Conservation (phyloP, 1,284 basidiomycete species). For the Sanghuangporus sanghuang region DNA sequence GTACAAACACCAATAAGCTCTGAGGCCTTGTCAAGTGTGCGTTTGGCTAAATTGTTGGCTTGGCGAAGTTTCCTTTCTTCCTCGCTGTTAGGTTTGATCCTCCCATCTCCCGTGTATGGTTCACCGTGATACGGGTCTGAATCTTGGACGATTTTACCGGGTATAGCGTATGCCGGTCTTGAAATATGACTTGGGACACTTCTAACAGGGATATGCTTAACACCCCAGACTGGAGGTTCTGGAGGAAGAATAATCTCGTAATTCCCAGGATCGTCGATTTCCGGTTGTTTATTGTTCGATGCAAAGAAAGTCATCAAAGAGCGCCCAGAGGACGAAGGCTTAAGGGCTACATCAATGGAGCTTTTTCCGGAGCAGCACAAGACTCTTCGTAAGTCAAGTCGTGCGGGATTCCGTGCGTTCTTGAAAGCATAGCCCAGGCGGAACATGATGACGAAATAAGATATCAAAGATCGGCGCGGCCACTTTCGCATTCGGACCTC, state of each 20-base stretch:
- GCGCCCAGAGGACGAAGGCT: no score
- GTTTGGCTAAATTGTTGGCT: slow-evolving; percentile 57
- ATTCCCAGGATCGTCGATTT: slow-evolving; percentile 37
- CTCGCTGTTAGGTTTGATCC: slow-evolving; percentile 50
- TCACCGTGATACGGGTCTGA: slow-evolving; percentile 14
- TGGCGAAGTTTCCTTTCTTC: slow-evolving; percentile 54
- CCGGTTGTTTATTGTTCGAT: not conserved
- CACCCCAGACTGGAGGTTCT: slow-evolving; percentile 62
- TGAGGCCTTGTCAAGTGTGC: slow-evolving; percentile 54
- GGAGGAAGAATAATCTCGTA: slow-evolving; percentile 63
- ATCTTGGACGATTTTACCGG: slow-evolving; percentile 13
- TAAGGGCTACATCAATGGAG: not conserved
- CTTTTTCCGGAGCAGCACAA: not conserved
- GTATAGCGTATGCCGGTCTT: slow-evolving; percentile 52
- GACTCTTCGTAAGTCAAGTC: not conserved
- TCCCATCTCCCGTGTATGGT: slow-evolving; percentile 29
- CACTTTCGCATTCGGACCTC: not conserved
- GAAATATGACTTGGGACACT: slow-evolving; percentile 54
- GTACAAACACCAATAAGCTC: slow-evolving; percentile 49
- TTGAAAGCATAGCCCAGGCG: not conserved
- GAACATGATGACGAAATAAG: not conserved
- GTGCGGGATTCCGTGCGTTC: not conserved
- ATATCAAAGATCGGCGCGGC: not conserved
- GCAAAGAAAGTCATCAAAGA: not conserved
- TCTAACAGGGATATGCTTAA: slow-evolving; percentile 53